Evolutionary conservation across 768 basidiomycete genomes (phyloP).

Genomic region (Tremella fuciformis): DNA sequence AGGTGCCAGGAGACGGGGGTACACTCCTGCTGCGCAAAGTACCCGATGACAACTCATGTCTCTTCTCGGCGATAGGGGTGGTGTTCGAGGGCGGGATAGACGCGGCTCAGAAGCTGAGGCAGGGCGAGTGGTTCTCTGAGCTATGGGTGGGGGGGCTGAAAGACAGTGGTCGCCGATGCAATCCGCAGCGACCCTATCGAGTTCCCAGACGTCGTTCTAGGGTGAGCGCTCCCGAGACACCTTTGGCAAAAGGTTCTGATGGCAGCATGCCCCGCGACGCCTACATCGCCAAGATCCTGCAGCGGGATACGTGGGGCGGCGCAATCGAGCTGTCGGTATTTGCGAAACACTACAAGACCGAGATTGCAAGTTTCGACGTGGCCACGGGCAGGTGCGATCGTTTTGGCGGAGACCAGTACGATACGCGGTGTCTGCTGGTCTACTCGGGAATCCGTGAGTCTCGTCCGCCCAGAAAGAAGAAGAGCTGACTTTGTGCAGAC

Average conservation of each 20-base stretch:
- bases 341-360: slow-evolving; percentile 73
- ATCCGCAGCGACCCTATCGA: slow-evolving; percentile 68
- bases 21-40: slow-evolving; percentile 61
- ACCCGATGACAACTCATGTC: slow-evolving; percentile 95
- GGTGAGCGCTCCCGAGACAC: slow-evolving; percentile 55
- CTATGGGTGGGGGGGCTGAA: slow-evolving; percentile 3
- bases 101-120: slow-evolving; percentile 68
- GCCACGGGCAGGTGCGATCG: slow-evolving; percentile 85
- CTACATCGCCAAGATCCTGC: slow-evolving; percentile 78
- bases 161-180: slow-evolving; percentile 75
- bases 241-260: too few species aligned
- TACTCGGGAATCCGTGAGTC: slow-evolving; percentile 80
- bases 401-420: slow-evolving; percentile 62
- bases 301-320: slow-evolving; percentile 84
- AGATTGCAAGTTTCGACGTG: slow-evolving; percentile 87
- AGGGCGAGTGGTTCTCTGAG: slow-evolving; percentile 56
- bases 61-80: slow-evolving; percentile 82
- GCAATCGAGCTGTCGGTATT: slow-evolving; percentile 83
- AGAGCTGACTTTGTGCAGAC: slow-evolving; percentile 50
- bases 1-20: slow-evolving; percentile 40
- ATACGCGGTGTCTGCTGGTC: slow-evolving; percentile 66
- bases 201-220: slow-evolving; percentile 82
- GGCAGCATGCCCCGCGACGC: slow-evolving; percentile 59
- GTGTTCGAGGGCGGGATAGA: slow-evolving; percentile 77
- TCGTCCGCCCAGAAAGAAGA: too few species aligned